Conservation (phyloP, 441 rosid genomes). For the Arabidopsis hybrid region DNA sequence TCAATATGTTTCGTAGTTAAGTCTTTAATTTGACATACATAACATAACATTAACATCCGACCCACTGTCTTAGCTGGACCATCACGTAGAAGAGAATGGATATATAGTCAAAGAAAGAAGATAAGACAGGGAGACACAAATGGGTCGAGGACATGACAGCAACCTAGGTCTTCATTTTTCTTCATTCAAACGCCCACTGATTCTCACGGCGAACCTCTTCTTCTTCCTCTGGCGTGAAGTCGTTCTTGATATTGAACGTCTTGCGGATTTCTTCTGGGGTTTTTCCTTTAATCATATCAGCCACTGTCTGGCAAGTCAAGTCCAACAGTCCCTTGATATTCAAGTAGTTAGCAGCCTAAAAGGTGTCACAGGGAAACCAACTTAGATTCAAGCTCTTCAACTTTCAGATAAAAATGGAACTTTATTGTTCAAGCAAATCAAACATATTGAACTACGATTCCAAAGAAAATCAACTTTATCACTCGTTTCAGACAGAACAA, state of each 20-base stretch:
- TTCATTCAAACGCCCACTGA: slow-evolving; percentile 60
- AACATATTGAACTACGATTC: neutral
- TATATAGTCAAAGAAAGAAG: slow-evolving; percentile 16
- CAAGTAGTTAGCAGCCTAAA: slow-evolving; percentile 56
- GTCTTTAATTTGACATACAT: slow-evolving; percentile 2
- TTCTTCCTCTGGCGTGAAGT: slow-evolving; percentile 54
- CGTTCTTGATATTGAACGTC: slow-evolving; percentile 53
- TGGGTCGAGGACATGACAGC: neutral
- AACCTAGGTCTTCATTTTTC: slow-evolving; percentile 13
- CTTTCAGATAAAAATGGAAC: neutral
- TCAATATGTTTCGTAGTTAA: neutral
- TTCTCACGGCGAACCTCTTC: slow-evolving; percentile 62
- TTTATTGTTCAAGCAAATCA: neutral
- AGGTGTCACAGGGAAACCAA: neutral
- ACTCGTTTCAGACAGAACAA: neutral
- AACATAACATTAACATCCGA: slow-evolving; percentile 11
- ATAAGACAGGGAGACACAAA: slow-evolving; percentile 16
- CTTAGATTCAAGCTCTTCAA: neutral
- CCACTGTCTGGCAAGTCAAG: slow-evolving; percentile 61
- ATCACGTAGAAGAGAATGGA: slow-evolving; percentile 1
- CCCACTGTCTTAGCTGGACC: slow-evolving; percentile 1
- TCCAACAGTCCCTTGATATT: slow-evolving; percentile 60
- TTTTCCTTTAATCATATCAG: slow-evolving; percentile 60
- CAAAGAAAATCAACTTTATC: neutral
- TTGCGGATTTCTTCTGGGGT: slow-evolving; percentile 58